Evolutionary conservation across 2,329 filamentous ascomycete species (phyloP).

Genomic region (Cryphonectria carpinicola): DNA sequence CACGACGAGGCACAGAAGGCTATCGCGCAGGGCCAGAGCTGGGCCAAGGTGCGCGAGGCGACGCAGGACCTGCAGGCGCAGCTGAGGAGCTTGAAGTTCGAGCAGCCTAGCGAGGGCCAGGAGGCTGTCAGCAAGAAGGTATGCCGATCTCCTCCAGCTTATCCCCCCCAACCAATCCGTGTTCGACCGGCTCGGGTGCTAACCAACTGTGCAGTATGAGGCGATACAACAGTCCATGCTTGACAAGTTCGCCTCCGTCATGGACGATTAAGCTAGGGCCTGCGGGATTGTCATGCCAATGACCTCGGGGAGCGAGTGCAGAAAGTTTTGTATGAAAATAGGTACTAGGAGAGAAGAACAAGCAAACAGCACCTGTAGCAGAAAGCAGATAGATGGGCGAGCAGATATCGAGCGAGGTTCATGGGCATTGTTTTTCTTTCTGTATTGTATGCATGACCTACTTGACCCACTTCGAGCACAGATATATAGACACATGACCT

Average conservation of each 20-base stretch:
- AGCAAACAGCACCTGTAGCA: neutral
- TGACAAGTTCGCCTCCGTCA: conserved; percentile 95
- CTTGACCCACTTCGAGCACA: conserved; percentile 8
- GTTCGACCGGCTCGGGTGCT: conserved; percentile 36
- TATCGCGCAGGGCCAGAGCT: conserved; percentile 85
- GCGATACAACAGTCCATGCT: conserved; percentile 87
- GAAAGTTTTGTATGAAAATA: conserved; percentile 21
- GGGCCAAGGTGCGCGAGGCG: conserved; percentile 89
- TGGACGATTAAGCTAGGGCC: conserved; percentile 74
- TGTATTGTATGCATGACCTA: conserved; percentile 20
- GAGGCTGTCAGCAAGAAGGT: conserved; percentile 84
- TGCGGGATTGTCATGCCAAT: neutral
- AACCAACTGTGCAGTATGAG: conserved; percentile 72
- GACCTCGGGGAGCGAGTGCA: neutral
- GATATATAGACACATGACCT: conserved; percentile 20
- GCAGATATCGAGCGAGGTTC: conserved; percentile 1
- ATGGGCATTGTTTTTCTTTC: neutral
- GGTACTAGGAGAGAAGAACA: neutral
- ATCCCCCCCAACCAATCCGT: neutral
- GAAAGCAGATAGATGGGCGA: conserved; percentile 2
- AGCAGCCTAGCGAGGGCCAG: conserved; percentile 84
- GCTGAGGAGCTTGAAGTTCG: conserved; percentile 94
- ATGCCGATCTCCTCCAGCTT: conserved; percentile 37
- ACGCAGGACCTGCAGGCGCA: conserved; percentile 84
- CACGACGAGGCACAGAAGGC: conserved; percentile 98